Conservation (phyloP, 2,329 filamentous ascomycete species). For the Neobulgaria alba region DNA sequence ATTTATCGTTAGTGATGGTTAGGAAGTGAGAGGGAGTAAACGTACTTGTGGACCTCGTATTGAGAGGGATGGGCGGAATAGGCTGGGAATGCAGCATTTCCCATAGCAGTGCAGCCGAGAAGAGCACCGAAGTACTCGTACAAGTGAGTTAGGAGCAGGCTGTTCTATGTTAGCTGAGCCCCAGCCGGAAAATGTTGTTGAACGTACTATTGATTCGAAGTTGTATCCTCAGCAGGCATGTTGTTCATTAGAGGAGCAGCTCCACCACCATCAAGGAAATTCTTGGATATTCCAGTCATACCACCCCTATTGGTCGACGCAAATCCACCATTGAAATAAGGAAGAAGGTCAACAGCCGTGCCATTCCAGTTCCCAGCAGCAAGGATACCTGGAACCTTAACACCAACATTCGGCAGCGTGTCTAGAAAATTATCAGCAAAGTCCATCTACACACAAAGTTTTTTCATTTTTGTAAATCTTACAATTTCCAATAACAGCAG, state of each 20-base stretch:
- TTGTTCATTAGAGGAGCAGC: constrained; percentile 46
- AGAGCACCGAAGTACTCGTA: constrained; percentile 54
- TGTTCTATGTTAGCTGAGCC: constrained; percentile 9
- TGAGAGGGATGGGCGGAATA: constrained; percentile 40
- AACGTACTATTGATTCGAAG: constrained; percentile 46
- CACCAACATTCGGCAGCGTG: constrained; percentile 42
- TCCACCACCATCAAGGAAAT: constrained; percentile 54
- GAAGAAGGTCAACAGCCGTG: constrained; percentile 45
- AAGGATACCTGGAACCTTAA: constrained; percentile 49
- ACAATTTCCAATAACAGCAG: constrained; percentile 56
- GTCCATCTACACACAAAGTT: background rate
- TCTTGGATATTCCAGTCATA: constrained; percentile 38
- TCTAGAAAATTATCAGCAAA: constrained; percentile 29
- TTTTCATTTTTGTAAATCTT: constrained; percentile 15
- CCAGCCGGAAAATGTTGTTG: background rate
- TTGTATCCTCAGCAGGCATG: constrained; percentile 41
- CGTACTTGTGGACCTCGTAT: constrained; percentile 44
- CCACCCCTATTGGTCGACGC: constrained; percentile 44
- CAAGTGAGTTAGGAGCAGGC: constrained; percentile 48
- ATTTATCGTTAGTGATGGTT: background rate
- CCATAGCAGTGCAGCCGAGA: constrained; percentile 45
- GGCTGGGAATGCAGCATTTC: constrained; percentile 39
- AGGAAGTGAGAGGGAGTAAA: background rate
- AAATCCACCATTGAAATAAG: constrained; percentile 50
- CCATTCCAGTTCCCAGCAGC: constrained; percentile 41